phyloP scores from a whole-genome alignment of 2,329 filamentous ascomycete genomes.

The Fusarium staphyleae region DNA sequence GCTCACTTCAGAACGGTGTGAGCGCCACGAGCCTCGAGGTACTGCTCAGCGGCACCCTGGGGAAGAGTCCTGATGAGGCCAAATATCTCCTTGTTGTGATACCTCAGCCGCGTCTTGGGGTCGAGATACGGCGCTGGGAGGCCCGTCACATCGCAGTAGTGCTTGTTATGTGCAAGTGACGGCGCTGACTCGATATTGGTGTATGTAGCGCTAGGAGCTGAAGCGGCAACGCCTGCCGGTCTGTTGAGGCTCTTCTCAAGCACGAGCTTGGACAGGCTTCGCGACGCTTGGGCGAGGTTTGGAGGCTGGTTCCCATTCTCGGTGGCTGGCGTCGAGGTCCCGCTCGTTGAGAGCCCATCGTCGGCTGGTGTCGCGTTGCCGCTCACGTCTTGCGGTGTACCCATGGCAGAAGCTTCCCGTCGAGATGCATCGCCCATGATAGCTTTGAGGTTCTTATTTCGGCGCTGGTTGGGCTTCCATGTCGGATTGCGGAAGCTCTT shows the following conservation, averaged over 20 bases:
- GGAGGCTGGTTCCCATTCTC: slow-evolving; percentile 55
- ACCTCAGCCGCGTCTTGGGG: slow-evolving; percentile 91
- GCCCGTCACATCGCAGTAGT: slow-evolving; percentile 96
- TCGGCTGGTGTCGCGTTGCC: slow-evolving; percentile 73
- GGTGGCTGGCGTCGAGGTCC: slow-evolving; percentile 63
- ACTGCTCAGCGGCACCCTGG: slow-evolving; percentile 85
- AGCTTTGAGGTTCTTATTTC: slow-evolving; percentile 99
- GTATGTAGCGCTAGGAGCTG: slow-evolving; percentile 81
- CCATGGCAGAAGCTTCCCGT: slow-evolving; percentile 87
- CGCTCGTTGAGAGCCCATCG: slow-evolving; percentile 64
- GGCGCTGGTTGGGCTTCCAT: slow-evolving; percentile 92
- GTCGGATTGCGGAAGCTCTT: slow-evolving; percentile 89
- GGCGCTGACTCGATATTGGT: slow-evolving; percentile 97
- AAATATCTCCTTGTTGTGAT: slow-evolving; percentile 94
- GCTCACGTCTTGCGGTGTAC: slow-evolving; percentile 77
- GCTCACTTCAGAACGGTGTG: slow-evolving; percentile 89
- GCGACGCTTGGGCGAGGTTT: slow-evolving; percentile 89
- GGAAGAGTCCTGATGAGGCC: slow-evolving; percentile 79
- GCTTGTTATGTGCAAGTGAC: slow-evolving; percentile 81
- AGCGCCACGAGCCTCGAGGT: slow-evolving; percentile 87
- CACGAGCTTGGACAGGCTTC: slow-evolving; percentile 85
- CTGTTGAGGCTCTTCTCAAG: slow-evolving; percentile 76
- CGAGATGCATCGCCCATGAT: slow-evolving; percentile 89
- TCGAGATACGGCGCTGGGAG: slow-evolving; percentile 91
- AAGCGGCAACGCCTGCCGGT: slow-evolving; percentile 36